phyloP scores from a whole-genome alignment of 2,329 filamentous ascomycete genomes.

The Rutstroemia sp. region DNA sequence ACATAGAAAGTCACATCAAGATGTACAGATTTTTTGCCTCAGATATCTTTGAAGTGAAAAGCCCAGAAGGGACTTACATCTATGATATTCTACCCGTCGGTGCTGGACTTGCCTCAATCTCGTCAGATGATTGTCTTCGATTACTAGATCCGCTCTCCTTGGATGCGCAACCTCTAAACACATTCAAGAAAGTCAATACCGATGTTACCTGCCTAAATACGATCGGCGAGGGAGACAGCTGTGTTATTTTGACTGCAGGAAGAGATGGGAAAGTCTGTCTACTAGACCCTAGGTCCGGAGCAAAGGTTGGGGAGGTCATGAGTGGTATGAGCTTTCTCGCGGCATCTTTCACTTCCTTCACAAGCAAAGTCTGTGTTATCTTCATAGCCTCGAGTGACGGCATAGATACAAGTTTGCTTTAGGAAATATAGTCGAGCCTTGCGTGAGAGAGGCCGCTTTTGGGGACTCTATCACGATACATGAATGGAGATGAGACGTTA shows the following conservation, averaged over 20 bases:
- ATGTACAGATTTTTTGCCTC: constrained; percentile 27
- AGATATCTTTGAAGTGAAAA: constrained; percentile 22
- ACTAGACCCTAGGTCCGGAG: constrained; percentile 55
- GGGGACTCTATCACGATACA: not conserved
- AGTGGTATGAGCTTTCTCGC: constrained; percentile 26
- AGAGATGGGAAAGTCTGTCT: constrained; percentile 60
- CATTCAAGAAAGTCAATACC: constrained; percentile 46
- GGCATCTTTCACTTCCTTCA: not conserved
- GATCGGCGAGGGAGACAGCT: constrained; percentile 39
- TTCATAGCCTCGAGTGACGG: not conserved
- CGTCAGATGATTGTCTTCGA: constrained; percentile 63
- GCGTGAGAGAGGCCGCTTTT: not conserved
- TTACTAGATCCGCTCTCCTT: constrained; percentile 56
- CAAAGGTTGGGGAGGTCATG: constrained; percentile 35
- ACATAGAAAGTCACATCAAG: constrained; percentile 9
- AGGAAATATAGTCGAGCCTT: too few species aligned
- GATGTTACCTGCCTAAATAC: constrained; percentile 57
- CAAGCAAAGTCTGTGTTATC: not conserved
- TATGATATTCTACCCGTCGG: constrained; percentile 34
- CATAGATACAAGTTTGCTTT: not conserved
- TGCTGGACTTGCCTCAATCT: constrained; percentile 39
- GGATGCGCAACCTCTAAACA: constrained; percentile 40
- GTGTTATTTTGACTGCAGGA: constrained; percentile 59
- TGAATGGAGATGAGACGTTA: not conserved
- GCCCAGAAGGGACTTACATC: constrained; percentile 33